Conservation (phyloP, 306 rosid species). For the Begonia loranthoides region DNA sequence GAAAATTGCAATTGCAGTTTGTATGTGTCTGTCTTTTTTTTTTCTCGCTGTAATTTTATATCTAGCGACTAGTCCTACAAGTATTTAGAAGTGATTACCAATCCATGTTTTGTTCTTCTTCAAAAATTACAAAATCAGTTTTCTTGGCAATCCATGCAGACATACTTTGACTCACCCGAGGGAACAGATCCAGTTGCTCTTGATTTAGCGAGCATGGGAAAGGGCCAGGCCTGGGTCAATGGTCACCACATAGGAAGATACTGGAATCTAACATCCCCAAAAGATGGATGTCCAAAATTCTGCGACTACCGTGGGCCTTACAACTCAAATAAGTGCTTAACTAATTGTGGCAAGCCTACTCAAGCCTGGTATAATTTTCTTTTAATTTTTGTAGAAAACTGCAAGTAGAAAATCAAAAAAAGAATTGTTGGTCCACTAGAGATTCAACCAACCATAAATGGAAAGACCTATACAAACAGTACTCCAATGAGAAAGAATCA, state of each 20-base stretch:
- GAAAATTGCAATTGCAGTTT: too few species aligned
- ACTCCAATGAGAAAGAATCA: too few species aligned
- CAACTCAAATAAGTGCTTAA: conserved; percentile 54
- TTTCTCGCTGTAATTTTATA: not conserved
- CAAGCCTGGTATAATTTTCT: conserved; percentile 44
- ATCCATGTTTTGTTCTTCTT: not conserved
- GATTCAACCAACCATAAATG: too few species aligned
- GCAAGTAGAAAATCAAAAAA: not conserved
- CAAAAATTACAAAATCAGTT: not conserved
- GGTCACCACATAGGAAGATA: conserved; percentile 95
- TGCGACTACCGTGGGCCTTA: conserved; percentile 88
- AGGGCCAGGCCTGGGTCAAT: conserved; percentile 98
- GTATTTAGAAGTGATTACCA: too few species aligned
- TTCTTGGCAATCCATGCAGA: conserved; percentile 27
- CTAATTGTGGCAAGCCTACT: conserved; percentile 85
- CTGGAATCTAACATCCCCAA: conserved; percentile 70
- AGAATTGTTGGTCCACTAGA: too few species aligned
- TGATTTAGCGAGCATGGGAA: conserved; percentile 91
- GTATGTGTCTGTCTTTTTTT: not conserved
- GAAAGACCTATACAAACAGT: too few species aligned
- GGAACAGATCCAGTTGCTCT: conserved; percentile 78
- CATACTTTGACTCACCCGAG: conserved; percentile 63
- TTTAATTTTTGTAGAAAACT: not conserved
- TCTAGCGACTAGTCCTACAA: not conserved
- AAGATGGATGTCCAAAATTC: conserved; percentile 49